Evolutionary conservation across 208 protist genomes (phyloP).

Genomic region (Leptomonas pyrrhocoris): DNA sequence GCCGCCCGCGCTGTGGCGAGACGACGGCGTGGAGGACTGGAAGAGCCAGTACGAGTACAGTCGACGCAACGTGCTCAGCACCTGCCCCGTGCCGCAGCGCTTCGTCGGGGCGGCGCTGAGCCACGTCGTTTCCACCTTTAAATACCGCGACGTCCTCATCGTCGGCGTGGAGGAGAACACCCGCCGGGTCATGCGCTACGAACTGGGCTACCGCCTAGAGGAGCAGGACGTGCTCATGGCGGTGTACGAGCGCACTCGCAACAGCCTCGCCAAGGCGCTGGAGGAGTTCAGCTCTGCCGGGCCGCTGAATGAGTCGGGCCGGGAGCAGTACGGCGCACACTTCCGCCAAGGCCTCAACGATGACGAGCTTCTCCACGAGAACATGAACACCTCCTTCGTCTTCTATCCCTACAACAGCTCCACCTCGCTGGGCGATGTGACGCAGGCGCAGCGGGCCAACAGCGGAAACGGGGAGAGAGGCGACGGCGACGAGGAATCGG

Average conservation of each 20-base stretch:
- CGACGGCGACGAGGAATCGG: constrained; percentile 14
- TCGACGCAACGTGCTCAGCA: constrained; percentile 72
- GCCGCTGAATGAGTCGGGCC: constrained; percentile 29
- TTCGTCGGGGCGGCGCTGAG: constrained; percentile 57
- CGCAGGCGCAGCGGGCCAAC: not conserved
- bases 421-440: constrained; percentile 30
- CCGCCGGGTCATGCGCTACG: constrained; percentile 60
- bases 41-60: constrained; percentile 84
- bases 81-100: constrained; percentile 56
- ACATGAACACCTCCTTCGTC: constrained; percentile 59
- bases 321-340: constrained; percentile 39
- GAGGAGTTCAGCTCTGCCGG: constrained; percentile 42
- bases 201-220: constrained; percentile 65
- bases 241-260: constrained; percentile 61
- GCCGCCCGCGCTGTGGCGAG: constrained; percentile 55
- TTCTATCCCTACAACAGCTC: constrained; percentile 79
- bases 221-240: constrained; percentile 64
- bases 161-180: constrained; percentile 71
- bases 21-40: constrained; percentile 70
- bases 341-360: constrained; percentile 44
- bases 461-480: not conserved
- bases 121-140: constrained; percentile 53
- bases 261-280: constrained; percentile 57
- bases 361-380: constrained; percentile 36
- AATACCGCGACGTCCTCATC: constrained; percentile 70